Conservation (phyloP, 306 rosid genomes). For the Quercus mongolica region DNA sequence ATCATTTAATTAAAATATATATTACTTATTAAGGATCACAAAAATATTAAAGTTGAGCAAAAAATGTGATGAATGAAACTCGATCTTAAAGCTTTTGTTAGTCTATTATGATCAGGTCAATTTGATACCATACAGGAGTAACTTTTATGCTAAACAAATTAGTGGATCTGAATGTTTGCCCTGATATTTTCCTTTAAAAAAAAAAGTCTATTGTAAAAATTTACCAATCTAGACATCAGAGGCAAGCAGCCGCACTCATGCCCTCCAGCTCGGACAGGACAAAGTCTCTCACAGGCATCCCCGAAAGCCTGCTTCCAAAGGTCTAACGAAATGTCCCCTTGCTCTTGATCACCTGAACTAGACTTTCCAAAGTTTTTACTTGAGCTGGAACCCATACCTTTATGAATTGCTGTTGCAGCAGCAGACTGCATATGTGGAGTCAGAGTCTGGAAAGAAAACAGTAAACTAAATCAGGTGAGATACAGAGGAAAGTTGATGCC, state of each 20-base stretch:
- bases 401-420: constrained; percentile 37
- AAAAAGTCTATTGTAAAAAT: constrained; percentile 8
- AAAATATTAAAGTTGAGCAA: background rate
- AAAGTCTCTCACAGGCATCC: constrained; percentile 84
- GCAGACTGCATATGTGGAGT: constrained; percentile 86
- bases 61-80: background rate
- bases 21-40: background rate
- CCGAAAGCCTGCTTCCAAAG: constrained; percentile 91
- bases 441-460: constrained; percentile 59
- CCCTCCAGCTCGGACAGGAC: constrained; percentile 93
- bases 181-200: background rate
- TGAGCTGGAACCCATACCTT: constrained; percentile 33
- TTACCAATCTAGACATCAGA: constrained; percentile 78
- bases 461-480: constrained; percentile 20
- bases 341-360: constrained; percentile 58
- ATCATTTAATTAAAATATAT: background rate
- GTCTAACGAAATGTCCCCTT: constrained; percentile 63
- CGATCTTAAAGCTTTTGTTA: background rate
- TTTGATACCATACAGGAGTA: background rate
- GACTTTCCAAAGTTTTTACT: constrained; percentile 43
- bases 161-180: background rate
- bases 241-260: constrained; percentile 98
- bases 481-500: constrained; percentile 3
- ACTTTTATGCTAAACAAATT: background rate
- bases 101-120: background rate